phyloP scores from a whole-genome alignment of 2,329 filamentous ascomycete genomes.

The Colletotrichum ledebouriae region DNA sequence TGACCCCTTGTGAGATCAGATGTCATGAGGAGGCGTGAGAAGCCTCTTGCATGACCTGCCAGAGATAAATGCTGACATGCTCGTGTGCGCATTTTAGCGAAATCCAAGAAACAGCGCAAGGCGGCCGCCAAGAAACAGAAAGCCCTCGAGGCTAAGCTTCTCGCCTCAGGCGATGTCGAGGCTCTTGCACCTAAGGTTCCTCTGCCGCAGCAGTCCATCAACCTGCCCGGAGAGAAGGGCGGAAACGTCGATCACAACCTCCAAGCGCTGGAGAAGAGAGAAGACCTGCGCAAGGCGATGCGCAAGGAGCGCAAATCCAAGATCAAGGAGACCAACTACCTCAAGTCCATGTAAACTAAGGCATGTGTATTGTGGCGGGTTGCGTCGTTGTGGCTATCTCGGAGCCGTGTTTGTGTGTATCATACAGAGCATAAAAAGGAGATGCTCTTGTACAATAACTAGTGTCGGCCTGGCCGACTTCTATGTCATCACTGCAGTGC shows the following conservation, averaged over 20 bases:
- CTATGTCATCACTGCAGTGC: constrained; percentile 30
- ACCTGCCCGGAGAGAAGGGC: constrained; percentile 70
- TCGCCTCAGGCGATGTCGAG: constrained; percentile 75
- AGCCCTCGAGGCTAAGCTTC: constrained; percentile 68
- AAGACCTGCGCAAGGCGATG: constrained; percentile 78
- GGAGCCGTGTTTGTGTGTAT: constrained; percentile 24
- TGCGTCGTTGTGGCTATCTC: neutral
- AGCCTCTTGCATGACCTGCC: neutral
- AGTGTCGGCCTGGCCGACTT: constrained; percentile 29
- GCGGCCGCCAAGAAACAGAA: constrained; percentile 76
- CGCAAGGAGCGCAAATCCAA: constrained; percentile 78
- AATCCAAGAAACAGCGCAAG: constrained; percentile 85
- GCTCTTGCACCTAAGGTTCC: constrained; percentile 78
- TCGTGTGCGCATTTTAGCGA: constrained; percentile 64
- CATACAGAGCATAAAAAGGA: constrained; percentile 31
- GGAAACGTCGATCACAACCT: constrained; percentile 60
- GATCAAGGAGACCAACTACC: constrained; percentile 90
- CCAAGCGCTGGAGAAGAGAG: constrained; percentile 64
- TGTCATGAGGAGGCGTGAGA: neutral
- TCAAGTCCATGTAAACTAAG: constrained; percentile 77
- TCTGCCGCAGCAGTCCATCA: constrained; percentile 81
- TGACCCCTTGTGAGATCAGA: constrained; percentile 3
- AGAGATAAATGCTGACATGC: constrained; percentile 23
- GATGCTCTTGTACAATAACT: constrained; percentile 40
- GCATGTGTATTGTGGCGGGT: neutral